phyloP scores from a whole-genome alignment of 2,329 filamentous ascomycete genomes.

The Aspergillaceae sp. region DNA sequence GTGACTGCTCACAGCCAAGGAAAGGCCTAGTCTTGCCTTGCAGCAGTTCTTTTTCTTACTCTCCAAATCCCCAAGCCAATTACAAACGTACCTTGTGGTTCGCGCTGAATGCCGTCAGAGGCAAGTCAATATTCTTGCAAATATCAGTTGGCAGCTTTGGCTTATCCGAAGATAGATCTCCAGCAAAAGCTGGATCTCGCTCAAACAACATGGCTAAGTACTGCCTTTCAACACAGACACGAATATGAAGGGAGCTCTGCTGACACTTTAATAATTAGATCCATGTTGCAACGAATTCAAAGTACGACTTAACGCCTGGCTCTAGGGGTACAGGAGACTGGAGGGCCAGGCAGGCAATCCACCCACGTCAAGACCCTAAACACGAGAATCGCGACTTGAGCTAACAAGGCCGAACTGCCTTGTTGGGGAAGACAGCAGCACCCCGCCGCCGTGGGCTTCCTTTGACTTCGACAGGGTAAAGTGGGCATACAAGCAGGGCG shows the following conservation, averaged over 20 bases:
- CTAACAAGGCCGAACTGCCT: too few relatives aligned
- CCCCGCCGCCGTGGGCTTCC: neutral
- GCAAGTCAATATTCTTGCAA: conserved; percentile 18
- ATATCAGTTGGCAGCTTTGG: conserved; percentile 13
- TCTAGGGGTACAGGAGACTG: too few relatives aligned
- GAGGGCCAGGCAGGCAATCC: neutral
- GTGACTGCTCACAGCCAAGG: neutral
- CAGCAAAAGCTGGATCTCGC: neutral
- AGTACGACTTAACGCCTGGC: too few relatives aligned
- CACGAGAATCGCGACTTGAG: too few relatives aligned
- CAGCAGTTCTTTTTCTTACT: too few relatives aligned
- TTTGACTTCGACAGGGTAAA: too few relatives aligned
- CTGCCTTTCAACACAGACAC: too few relatives aligned
- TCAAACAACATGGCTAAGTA: neutral
- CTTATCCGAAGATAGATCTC: conserved; percentile 16
- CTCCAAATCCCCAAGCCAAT: conserved; percentile 1
- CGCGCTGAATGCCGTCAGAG: conserved; percentile 13
- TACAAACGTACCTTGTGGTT: conserved; percentile 16
- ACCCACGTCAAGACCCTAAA: neutral
- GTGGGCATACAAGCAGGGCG: too few relatives aligned
- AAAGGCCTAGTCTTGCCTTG: too few relatives aligned
- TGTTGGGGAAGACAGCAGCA: neutral
- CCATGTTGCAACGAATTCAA: too few relatives aligned
- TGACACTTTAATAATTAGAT: neutral
- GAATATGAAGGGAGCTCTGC: neutral